Evolutionary conservation across 2,329 filamentous ascomycete species (phyloP).

Genomic region (Talaromyces sp.): DNA sequence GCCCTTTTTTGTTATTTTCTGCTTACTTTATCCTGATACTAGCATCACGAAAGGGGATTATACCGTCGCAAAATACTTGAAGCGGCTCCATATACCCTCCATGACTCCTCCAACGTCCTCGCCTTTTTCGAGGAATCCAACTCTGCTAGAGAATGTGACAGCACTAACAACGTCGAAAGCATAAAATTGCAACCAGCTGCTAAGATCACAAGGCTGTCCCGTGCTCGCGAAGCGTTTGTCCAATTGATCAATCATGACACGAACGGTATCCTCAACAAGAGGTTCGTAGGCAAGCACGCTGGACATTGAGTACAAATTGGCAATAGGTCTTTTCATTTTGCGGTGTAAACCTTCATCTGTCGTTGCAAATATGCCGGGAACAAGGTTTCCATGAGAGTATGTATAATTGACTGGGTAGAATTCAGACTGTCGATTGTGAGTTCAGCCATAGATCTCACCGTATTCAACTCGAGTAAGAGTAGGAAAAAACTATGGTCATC

Average conservation of each 20-base stretch:
- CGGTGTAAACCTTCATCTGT: slow-evolving; percentile 31
- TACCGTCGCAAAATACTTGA: too few species aligned
- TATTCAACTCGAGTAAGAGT: background rate
- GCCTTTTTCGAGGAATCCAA: slow-evolving; percentile 30
- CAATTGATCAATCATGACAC: background rate
- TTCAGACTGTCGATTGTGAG: background rate
- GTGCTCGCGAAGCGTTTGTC: background rate
- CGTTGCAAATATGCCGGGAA: slow-evolving; percentile 31
- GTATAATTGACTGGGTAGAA: background rate
- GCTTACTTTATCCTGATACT: too few species aligned
- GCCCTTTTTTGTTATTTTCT: too few species aligned
- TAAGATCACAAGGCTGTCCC: slow-evolving; percentile 22
- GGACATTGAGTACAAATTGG: background rate
- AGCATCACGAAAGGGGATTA: too few species aligned
- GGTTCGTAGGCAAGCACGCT: background rate
- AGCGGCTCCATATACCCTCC: slow-evolving; percentile 12
- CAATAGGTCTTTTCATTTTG: slow-evolving; percentile 15
- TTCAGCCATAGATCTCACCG: background rate
- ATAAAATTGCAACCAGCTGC: slow-evolving; percentile 31
- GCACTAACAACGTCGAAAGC: slow-evolving; percentile 35
- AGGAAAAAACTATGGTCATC: background rate
- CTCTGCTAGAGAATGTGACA: slow-evolving; percentile 30
- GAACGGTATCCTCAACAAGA: background rate
- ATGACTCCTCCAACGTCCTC: slow-evolving; percentile 28
- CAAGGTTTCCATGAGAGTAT: slow-evolving; percentile 16